Conservation (phyloP, 2,329 filamentous ascomycete genomes). For the Trichoderma hamatum region DNA sequence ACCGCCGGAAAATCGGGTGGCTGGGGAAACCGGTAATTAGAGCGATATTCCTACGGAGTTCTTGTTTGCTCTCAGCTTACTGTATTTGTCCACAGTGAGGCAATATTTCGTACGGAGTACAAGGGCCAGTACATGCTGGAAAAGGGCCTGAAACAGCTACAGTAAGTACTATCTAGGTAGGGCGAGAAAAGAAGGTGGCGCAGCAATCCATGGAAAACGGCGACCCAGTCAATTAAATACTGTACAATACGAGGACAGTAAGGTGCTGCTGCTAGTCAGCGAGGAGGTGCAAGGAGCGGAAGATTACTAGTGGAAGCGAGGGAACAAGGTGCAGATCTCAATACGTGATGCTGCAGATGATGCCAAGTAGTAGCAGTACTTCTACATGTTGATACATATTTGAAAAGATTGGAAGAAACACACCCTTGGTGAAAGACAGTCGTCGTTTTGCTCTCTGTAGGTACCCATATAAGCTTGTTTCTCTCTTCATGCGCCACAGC, state of each 20-base stretch:
- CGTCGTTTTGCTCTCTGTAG: background rate
- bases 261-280: background rate
- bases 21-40: constrained; percentile 29
- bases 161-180: no score
- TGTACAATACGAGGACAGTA: background rate
- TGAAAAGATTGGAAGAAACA: background rate
- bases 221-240: background rate
- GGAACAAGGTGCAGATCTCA: constrained; percentile 4
- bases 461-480: background rate
- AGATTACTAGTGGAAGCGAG: background rate
- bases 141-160: constrained; percentile 6
- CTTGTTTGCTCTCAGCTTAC: background rate
- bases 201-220: background rate
- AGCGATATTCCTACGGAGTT: background rate
- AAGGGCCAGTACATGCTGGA: background rate
- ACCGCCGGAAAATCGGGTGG: constrained; percentile 40
- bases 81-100: background rate
- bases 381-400: background rate
- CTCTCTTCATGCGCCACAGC: background rate
- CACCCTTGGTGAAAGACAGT: background rate
- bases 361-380: background rate
- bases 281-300: background rate
- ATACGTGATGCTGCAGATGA: background rate
- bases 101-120: constrained; percentile 10
- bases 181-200: constrained; percentile 8